These are phyloP conservation scores for Pestalotiopsis sp. DNA, from an alignment of 2,329 filamentous ascomycete genomes.

Conservation along the genomic window DNA sequence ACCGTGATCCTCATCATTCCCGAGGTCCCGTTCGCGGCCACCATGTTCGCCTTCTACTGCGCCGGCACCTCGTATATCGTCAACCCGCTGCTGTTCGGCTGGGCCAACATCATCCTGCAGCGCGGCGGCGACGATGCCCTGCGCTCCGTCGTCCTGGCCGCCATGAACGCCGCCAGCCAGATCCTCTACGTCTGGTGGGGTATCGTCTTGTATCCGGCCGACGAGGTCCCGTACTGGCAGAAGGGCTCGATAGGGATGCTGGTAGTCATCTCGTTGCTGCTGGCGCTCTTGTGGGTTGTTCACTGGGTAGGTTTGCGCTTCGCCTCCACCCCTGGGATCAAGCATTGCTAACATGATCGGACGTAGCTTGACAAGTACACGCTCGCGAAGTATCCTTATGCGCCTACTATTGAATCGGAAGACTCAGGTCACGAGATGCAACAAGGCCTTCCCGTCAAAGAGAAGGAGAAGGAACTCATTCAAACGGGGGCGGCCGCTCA, in stretches of 20 bases:
- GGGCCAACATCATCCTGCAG: constrained; percentile 40
- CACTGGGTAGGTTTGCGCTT: neutral
- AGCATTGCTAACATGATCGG: neutral
- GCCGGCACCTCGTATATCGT: constrained; percentile 41
- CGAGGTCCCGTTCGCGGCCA: constrained; percentile 30
- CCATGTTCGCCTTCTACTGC: constrained; percentile 39
- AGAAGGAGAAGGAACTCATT: neutral
- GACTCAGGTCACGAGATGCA: neutral
- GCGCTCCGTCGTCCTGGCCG: constrained; percentile 39
- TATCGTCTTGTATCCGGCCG: constrained; percentile 42
- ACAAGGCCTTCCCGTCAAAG: neutral
- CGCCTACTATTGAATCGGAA: neutral
- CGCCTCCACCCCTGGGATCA: neutral
- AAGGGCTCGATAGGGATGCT: constrained; percentile 35
- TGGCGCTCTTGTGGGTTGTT: constrained; percentile 16
- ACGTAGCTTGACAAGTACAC: constrained; percentile 14
- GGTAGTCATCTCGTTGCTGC: constrained; percentile 18
- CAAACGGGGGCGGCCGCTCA: neutral
- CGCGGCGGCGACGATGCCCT: constrained; percentile 42
- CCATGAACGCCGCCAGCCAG: constrained; percentile 41
- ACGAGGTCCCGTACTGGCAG: constrained; percentile 44
- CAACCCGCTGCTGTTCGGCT: constrained; percentile 40
- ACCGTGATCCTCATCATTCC: constrained; percentile 36
- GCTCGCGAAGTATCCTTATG: constrained; percentile 5
- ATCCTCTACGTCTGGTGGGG: constrained; percentile 48